Conservation (phyloP, 176 grass and related monocot species). For the Avena atlantica region DNA sequence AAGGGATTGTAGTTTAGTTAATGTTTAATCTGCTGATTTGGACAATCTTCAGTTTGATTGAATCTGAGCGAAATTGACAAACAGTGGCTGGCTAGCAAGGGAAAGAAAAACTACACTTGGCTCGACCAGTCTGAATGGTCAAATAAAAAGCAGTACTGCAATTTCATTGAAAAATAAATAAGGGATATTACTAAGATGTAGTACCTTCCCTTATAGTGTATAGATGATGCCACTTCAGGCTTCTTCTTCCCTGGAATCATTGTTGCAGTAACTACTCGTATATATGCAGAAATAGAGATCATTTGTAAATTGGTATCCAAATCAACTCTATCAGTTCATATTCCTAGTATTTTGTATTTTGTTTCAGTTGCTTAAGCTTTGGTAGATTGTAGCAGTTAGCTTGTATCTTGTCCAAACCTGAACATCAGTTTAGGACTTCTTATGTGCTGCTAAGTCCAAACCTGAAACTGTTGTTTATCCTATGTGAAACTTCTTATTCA, state of each 20-base stretch:
- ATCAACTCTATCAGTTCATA: no score
- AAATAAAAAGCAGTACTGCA: background rate
- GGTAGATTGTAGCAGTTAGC: no score
- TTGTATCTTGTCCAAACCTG: no score
- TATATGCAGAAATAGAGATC: no score
- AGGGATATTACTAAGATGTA: background rate
- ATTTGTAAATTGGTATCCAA: no score
- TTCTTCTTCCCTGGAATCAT: background rate
- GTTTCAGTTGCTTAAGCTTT: no score
- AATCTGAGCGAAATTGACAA: background rate
- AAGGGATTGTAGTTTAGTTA: background rate
- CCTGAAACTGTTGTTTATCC: no score
- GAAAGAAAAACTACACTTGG: background rate
- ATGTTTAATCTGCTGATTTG: background rate
- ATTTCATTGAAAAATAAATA: background rate
- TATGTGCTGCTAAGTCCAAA: no score
- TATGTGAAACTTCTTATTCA: no score
- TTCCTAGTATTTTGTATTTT: no score
- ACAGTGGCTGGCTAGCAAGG: background rate
- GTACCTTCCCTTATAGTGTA: conserved; percentile 22
- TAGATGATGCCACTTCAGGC: background rate
- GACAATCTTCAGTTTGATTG: background rate
- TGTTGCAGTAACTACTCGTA: no score
- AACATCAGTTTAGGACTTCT: no score
- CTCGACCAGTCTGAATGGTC: background rate